Conservation (phyloP, 371 early-diverging fungal species). For the Mortierella polycephala region DNA sequence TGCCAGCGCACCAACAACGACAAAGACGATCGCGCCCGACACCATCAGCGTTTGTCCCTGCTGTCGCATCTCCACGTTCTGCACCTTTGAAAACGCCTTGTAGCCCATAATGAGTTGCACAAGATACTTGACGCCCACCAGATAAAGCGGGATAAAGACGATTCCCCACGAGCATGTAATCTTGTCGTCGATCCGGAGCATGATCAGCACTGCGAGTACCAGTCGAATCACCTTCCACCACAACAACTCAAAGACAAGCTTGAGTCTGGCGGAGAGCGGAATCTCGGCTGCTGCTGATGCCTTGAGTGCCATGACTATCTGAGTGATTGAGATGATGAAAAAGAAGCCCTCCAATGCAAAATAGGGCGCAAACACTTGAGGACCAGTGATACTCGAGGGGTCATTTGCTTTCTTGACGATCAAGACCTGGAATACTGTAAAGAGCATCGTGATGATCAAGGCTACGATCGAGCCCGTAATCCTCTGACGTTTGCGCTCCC, state of each 20-base stretch:
- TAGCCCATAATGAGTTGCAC: constrained; percentile 63
- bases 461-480: constrained; percentile 34
- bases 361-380: constrained; percentile 53
- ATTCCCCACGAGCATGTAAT: constrained; percentile 75
- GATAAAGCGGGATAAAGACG: constrained; percentile 84
- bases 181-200: constrained; percentile 66
- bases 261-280: constrained; percentile 13
- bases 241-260: constrained; percentile 60
- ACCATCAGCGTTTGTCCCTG: constrained; percentile 65
- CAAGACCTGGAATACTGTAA: constrained; percentile 62
- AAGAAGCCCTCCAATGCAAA: constrained; percentile 28
- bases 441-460: constrained; percentile 49
- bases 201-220: constrained; percentile 66
- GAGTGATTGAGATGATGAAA: constrained; percentile 20
- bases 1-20: constrained; percentile 63
- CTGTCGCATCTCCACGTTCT: constrained; percentile 57
- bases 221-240: constrained; percentile 71
- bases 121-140: constrained; percentile 70
- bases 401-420: constrained; percentile 63
- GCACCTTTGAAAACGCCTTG: constrained; percentile 57
- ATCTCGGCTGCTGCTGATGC: constrained; percentile 4
- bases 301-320: constrained; percentile 8
- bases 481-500: constrained; percentile 24
- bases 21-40: constrained; percentile 59
- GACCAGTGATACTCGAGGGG: constrained; percentile 34